Conservation (phyloP, 331 rosid genomes). For the Pyrus hybrid region DNA sequence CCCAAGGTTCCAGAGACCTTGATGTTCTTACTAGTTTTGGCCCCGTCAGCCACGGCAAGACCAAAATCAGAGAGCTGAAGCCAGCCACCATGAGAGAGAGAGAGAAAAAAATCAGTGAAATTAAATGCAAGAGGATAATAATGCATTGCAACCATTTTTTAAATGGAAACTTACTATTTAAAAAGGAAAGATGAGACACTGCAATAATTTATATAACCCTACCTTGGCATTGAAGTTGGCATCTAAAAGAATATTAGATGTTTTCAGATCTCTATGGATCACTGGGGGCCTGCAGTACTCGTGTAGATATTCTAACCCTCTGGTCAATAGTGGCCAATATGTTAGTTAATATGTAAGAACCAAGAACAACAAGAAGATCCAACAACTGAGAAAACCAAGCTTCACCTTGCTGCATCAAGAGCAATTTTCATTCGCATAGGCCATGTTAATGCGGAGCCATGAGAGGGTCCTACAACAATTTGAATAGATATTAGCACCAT, state of each 20-base stretch:
- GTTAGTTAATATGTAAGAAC: slow-evolving; percentile 10
- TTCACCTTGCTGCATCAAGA: slow-evolving; percentile 85
- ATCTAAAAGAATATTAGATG: slow-evolving; percentile 93
- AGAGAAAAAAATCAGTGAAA: slow-evolving; percentile 3
- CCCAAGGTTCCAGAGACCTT: slow-evolving; percentile 94
- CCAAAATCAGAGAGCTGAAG: slow-evolving; percentile 95
- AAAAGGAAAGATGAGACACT: background rate
- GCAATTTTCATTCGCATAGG: slow-evolving; percentile 92
- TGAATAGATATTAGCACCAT: background rate
- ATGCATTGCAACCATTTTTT: background rate
- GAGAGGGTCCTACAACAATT: slow-evolving; percentile 59
- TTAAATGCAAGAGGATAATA: slow-evolving; percentile 6
- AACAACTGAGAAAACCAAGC: slow-evolving; percentile 4
- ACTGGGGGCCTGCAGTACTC: slow-evolving; percentile 78
- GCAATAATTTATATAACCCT: slow-evolving; percentile 6
- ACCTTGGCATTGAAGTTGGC: slow-evolving; percentile 94
- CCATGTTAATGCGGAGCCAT: slow-evolving; percentile 80
- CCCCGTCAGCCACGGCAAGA: slow-evolving; percentile 71
- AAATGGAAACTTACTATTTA: background rate
- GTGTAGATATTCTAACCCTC: slow-evolving; percentile 89
- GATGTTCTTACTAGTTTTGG: slow-evolving; percentile 64
- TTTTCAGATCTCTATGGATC: slow-evolving; percentile 94
- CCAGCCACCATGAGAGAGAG: slow-evolving; percentile 15
- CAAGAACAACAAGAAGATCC: background rate
- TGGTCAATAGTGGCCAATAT: slow-evolving; percentile 33